These are phyloP conservation scores for Anacardium occidentale DNA, from an alignment of 345 rosid genomes.

Conservation along the genomic window DNA sequence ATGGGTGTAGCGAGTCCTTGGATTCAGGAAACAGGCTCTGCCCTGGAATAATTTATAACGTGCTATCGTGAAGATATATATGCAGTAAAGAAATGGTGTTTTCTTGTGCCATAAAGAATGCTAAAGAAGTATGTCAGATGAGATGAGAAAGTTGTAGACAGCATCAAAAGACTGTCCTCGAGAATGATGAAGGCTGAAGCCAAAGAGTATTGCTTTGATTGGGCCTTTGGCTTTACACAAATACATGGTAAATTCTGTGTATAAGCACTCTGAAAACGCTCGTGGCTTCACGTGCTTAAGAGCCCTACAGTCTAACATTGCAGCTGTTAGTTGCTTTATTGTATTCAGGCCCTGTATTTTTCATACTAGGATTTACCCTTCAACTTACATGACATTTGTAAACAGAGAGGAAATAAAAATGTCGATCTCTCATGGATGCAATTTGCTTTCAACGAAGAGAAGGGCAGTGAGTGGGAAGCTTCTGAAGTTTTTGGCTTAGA, in stretches of 20 bases:
- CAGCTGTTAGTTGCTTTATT: not conserved
- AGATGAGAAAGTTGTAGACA: constrained; percentile 29
- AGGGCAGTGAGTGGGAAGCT: too few species aligned
- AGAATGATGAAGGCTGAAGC: constrained; percentile 35
- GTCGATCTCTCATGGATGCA: too few species aligned
- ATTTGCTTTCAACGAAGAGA: too few species aligned
- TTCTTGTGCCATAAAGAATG: constrained; percentile 30
- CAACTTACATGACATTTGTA: too few species aligned
- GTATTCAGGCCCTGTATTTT: too few species aligned
- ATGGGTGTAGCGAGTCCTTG: constrained; percentile 26
- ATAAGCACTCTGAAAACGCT: not conserved
- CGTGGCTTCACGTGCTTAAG: constrained; percentile 17
- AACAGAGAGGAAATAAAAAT: too few species aligned
- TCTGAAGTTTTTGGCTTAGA: too few species aligned
- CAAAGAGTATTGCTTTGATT: not conserved
- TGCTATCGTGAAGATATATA: not conserved
- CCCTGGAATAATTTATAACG: constrained; percentile 8
- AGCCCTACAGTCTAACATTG: not conserved
- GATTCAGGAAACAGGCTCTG: constrained; percentile 21
- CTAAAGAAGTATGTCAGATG: constrained; percentile 15
- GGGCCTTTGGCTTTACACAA: constrained; percentile 29
- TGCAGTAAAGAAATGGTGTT: constrained; percentile 25
- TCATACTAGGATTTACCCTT: too few species aligned
- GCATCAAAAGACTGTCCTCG: constrained; percentile 34
- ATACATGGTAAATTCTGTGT: not conserved